Evolutionary conservation across 768 basidiomycete genomes (phyloP).

Genomic region (Lentinula sp.): DNA sequence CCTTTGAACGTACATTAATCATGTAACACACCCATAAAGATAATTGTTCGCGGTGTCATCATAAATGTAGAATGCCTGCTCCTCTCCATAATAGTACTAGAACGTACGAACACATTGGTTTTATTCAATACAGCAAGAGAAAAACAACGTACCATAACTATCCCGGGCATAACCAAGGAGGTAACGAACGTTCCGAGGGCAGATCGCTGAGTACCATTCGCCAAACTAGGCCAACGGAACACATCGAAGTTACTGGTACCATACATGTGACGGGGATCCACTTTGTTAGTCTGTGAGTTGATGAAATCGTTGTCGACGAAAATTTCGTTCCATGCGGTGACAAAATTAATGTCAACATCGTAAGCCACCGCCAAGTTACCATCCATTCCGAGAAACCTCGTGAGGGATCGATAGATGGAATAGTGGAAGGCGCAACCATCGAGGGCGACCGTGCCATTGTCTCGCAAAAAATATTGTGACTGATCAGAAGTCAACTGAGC

Average conservation of each 20-base stretch:
- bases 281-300: slow-evolving; percentile 53
- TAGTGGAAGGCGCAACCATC: slow-evolving; percentile 91
- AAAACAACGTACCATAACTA: slow-evolving; percentile 55
- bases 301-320: slow-evolving; percentile 84
- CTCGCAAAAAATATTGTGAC: slow-evolving; percentile 76
- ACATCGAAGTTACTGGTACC: slow-evolving; percentile 94
- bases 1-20: background rate
- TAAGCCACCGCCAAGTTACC: slow-evolving; percentile 90
- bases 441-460: slow-evolving; percentile 56
- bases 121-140: slow-evolving; percentile 27
- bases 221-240: slow-evolving; percentile 87
- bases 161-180: slow-evolving; percentile 81
- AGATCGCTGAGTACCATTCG: slow-evolving; percentile 76
- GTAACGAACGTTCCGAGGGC: slow-evolving; percentile 76
- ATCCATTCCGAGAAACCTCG: slow-evolving; percentile 93
- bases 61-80: slow-evolving; percentile 83
- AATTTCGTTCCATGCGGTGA: slow-evolving; percentile 90
- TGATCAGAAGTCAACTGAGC: slow-evolving; percentile 57
- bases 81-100: slow-evolving; percentile 89
- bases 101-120: slow-evolving; percentile 68
- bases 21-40: slow-evolving; percentile 65
- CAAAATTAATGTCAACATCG: slow-evolving; percentile 76
- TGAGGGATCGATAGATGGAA: slow-evolving; percentile 81
- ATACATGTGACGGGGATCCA: slow-evolving; percentile 87
- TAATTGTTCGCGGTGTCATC: slow-evolving; percentile 92